A percentile compares a stretch with the other conserved stretches of the same genome.
Evolutionary conservation across 2,329 filamentous ascomycete genomes (phyloP).

Genomic region (Hypocreales sp.): DNA sequence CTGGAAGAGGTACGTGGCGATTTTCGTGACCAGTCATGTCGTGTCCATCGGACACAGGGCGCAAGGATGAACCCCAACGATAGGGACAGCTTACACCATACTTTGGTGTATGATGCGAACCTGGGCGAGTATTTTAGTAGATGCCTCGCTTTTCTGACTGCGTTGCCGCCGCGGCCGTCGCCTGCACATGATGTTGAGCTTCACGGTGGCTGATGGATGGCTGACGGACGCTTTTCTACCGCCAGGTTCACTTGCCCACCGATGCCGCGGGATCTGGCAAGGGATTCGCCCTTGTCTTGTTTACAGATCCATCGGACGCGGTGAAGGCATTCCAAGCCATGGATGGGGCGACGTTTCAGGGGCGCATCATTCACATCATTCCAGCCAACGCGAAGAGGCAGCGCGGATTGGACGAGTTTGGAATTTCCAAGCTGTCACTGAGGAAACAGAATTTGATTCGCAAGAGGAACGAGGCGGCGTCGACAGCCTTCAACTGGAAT

Average conservation of each 20-base stretch:
- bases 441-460: constrained; percentile 91
- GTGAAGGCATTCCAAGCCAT: constrained; percentile 63
- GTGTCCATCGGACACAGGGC: too few species aligned
- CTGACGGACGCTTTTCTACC: too few species aligned
- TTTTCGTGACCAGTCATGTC: neutral
- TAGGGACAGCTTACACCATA: constrained; percentile 99
- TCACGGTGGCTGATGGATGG: too few species aligned
- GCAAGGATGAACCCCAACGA: constrained; percentile 92
- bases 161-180: constrained; percentile 13
- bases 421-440: constrained; percentile 76
- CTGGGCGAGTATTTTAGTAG: constrained; percentile 99
- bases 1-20: constrained; percentile 68
- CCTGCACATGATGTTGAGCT: constrained; percentile 10
- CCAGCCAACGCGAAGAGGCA: constrained; percentile 73
- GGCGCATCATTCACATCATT: constrained; percentile 79
- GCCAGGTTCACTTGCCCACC: constrained; percentile 72
- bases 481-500: constrained; percentile 88
- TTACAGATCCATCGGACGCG: constrained; percentile 54
- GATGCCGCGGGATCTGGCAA: constrained; percentile 62
- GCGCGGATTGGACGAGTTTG: constrained; percentile 71
- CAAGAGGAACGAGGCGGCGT: constrained; percentile 65
- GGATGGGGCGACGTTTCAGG: constrained; percentile 82
- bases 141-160: constrained; percentile 81
- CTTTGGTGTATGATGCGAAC: constrained; percentile 77
- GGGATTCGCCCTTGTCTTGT: constrained; percentile 82